A percentile compares a stretch with the other conserved stretches of the same genome.
phyloP scores from a whole-genome alignment of 2,329 filamentous ascomycete genomes.

The Sclerotinia trifoliorum region DNA sequence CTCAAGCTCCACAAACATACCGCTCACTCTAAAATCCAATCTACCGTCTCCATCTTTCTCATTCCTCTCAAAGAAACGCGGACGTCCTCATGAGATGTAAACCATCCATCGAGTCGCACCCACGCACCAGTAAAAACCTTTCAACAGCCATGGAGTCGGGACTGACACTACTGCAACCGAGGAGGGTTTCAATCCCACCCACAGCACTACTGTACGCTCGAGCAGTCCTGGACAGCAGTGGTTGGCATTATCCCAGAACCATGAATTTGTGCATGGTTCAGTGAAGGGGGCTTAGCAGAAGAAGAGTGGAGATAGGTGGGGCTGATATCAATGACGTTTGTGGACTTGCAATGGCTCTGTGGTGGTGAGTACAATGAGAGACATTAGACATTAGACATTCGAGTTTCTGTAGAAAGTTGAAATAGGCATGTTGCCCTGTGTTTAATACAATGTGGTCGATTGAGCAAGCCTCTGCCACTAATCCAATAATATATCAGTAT shows the following conservation, averaged over 20 bases:
- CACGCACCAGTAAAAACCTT: neutral
- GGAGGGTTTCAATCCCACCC: neutral
- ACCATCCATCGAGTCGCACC: neutral
- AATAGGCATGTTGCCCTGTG: neutral
- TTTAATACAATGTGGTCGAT: neutral
- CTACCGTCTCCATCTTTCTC: conserved; percentile 8
- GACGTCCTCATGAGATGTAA: neutral
- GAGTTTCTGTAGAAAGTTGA: neutral
- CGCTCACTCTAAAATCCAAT: neutral
- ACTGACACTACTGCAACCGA: neutral
- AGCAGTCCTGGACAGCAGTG: neutral
- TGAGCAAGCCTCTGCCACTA: neutral
- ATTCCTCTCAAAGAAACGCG: neutral
- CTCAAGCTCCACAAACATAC: neutral
- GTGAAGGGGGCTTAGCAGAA: neutral
- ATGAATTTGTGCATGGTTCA: neutral
- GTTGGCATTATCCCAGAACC: neutral
- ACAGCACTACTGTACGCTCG: conserved; percentile 15
- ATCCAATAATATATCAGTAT: neutral
- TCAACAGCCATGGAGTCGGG: neutral
- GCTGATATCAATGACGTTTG: conserved; percentile 1
- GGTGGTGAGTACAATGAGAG: neutral
- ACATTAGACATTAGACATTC: conserved; percentile 3
- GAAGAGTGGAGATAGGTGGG: neutral
- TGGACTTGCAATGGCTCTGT: neutral